Evolutionary conservation across 208 protist genomes (phyloP), one percentile per base, ranked within the genome.

Genomic region (Leishmania aethiopica): DNA sequence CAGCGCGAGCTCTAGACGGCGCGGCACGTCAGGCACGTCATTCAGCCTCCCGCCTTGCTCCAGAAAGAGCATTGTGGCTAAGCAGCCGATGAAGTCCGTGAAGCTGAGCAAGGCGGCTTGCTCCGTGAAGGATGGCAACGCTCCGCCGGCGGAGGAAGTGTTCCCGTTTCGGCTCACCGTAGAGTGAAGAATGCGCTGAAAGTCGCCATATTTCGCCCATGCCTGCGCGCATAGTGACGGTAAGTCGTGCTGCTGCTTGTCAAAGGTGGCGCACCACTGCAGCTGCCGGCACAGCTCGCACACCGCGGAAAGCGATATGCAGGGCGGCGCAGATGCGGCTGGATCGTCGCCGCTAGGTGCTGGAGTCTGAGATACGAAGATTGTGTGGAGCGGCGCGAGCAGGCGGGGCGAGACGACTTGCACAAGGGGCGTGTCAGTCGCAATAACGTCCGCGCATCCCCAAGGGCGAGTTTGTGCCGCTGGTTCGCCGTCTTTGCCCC

Each of bases 1-100:
- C 49, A 86, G 55, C 19, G 83, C 83, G 35, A 86, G 45, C 67
- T 86, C 78, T 10, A 86, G 75, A 17, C 78, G 73, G 3, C 83
- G 83, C 13, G 83, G 83, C 57, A 86, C 78, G 40, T 86, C 77
- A 4, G 83, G 83, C 11, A 86, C 57, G 67, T 86, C 83, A 59
- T 69, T 37, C 13, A 86, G 74, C 2, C 66, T 72, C 25, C 78
- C 60, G 19, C 60, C 64, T 35, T 79, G 32, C 3, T 28, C 53
- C 22, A 40, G 78, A 17, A 86, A 75, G 3, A 82, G 75, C 64
- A 86, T n/a, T 42, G 80, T 25, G 0, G 83, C 67, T 53, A 86
- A 59, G n/a, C 83, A 86, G 25, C 59, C 83, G 42, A 83, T 57
- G 37, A 86, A 49, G 13, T 86, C 83, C 13, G 35, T 10, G 19